Base-by-base conservation (phyloP, 352 stramenopile species). In the Globisporangium cederbergense region DNA sequence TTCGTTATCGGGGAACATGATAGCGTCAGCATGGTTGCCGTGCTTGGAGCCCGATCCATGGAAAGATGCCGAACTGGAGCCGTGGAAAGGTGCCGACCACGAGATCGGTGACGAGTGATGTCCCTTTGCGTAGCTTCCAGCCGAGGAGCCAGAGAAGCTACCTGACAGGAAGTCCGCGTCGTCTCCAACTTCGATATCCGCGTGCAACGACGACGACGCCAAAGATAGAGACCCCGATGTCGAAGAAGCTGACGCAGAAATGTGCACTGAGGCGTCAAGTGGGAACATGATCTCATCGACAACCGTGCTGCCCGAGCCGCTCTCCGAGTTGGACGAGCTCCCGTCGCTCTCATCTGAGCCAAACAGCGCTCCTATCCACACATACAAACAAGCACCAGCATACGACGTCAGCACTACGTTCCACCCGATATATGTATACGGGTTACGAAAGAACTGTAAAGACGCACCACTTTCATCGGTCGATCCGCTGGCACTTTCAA, bases 401-500 rank as follows among this genome's bases (percentile, higher is more conserved):
- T 46, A 28, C 25, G 13, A 38, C 8, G 28, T 56, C 50, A 56
- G 50, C 20, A 42, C 18, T 6, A 25, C 3, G 16, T 16, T 13
- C 43, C 30, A 25, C 22, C 22, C 22, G 22, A 16, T 25, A 20
- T 18, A 58, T 46, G 18, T 45, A 18, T 9, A 30, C 8, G 10
- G 30, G 18, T 28, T 13, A 13, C 20, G 22, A 58, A 30, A 55
- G 16, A 28, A 51, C n/a, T 14, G n/a, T 2, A 11, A 9, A 28
- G 9, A 25, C 60, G 40, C 60, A 66, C 60, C 60, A 53, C 60
- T 66, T 60, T 51, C 51, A 25, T 59, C 59, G 49, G 36, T 54
- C 28, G 30, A 55, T 54, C 40, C 38, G 10, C 14, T 28, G 11
- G n/a, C 40, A 5, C 40, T 25, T 11, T 25, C 18, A 28, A 30